Base-by-base conservation (phyloP, 164 flowering plant genomes). In the Vitis labrusca region DNA sequence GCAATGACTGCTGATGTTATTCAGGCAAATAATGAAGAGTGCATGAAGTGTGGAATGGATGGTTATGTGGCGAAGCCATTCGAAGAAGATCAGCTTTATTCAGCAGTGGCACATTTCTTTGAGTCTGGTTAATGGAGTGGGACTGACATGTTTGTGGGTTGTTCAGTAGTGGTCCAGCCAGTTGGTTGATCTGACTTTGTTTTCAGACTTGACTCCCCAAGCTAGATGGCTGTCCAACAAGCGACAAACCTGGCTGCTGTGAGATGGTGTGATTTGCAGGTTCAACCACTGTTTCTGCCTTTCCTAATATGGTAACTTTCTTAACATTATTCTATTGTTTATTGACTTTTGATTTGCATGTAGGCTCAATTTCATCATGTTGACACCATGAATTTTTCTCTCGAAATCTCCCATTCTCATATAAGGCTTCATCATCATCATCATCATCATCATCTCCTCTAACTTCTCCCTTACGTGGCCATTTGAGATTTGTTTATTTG, bases 1-100 rank as follows among this genome's bases (percentile, higher is more conserved):
- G 99, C 99, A 9, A 93, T 95, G 99, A 95, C 99, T 1, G 98
- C 99, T 7, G 98, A 91, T 84, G 90, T 89, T 58, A 84, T 79
- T 68, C 97, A 89, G 74, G 94, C 90, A 57, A 84, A 89, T 9
- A 81, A 89, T 68, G 93, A 87, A 60, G 76, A 89, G 62, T 91
- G 91, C 66, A 17, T 77, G 67, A 80, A 84, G 63, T 89, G 87
- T 69, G 99, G 97, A 29, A 93, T 95, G 99, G 97, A 95, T 77
- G 98, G 70, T 66, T 95, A 85, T 69, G 97, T 95, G 15, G 83
- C 93, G 1, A 95, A 95, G 73, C 99, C 99, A 16, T 91, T 95
- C 69, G 93, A 86, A 63, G 93, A 90, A 74, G 90, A 81, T 51
- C 90, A 87, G 71, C 91, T 95, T 50, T 95, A 90, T 73, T 72